A percentile compares a stretch with the other conserved stretches of the same genome.
phyloP scores from a whole-genome alignment of 495 filamentous ascomycete genomes.

The Trypethelium eluteriae region DNA sequence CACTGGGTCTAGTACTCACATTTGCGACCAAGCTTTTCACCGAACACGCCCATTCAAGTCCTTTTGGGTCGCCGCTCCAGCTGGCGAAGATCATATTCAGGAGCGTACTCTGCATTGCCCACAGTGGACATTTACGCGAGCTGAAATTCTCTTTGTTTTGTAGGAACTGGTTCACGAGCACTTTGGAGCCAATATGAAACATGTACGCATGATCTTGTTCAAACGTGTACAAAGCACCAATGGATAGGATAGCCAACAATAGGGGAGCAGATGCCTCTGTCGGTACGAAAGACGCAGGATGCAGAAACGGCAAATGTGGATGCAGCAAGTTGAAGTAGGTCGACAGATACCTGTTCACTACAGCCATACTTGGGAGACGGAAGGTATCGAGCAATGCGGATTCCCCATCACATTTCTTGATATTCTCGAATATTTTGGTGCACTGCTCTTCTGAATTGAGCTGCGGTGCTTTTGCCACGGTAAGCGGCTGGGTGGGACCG shows the following conservation, averaged over 20 bases:
- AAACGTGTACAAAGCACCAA: constrained; percentile 93
- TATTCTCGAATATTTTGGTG: constrained; percentile 73
- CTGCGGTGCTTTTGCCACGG: constrained; percentile 40
- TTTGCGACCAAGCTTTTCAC: constrained; percentile 96
- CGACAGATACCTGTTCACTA: constrained; percentile 80
- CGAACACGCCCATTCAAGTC: constrained; percentile 95
- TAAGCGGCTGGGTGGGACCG: constrained; percentile 44
- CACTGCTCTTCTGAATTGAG: constrained; percentile 68
- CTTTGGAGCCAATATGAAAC: constrained; percentile 96
- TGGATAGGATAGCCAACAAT: constrained; percentile 84
- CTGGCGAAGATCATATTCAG: constrained; percentile 99
- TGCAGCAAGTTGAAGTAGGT: constrained; percentile 98
- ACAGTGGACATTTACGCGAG: constrained; percentile 94
- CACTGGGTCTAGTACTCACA: constrained; percentile 34
- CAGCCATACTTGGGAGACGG: constrained; percentile 67
- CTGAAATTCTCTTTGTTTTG: constrained; percentile 98
- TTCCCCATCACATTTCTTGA: constrained; percentile 69
- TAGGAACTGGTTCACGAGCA: constrained; percentile 90
- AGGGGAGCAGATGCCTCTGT: constrained; percentile 69
- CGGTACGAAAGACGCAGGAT: constrained; percentile 83
- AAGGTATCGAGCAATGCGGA: constrained; percentile 81
- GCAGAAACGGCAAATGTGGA: constrained; percentile 92
- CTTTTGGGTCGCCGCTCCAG: constrained; percentile 97
- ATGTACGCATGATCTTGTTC: constrained; percentile 93
- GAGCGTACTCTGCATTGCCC: constrained; percentile 93